A percentile compares a stretch with the other conserved stretches of the same genome.
phyloP scores from a whole-genome alignment of 768 basidiomycete species.

The Mycena rosella region DNA sequence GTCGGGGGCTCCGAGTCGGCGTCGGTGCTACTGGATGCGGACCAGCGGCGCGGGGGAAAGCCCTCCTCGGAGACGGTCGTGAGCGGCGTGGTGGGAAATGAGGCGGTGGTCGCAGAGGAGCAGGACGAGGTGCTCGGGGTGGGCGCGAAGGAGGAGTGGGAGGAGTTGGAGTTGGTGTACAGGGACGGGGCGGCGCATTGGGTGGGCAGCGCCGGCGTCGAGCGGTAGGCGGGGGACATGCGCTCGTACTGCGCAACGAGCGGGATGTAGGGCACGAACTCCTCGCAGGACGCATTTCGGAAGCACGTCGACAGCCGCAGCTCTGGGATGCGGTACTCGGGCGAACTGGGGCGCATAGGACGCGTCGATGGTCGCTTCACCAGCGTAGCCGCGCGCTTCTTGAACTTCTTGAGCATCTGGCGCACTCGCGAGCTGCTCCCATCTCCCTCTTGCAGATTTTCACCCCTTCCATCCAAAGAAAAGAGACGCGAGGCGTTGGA shows the following conservation, averaged over 20 bases:
- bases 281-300: background rate
- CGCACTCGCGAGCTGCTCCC: constrained; percentile 17
- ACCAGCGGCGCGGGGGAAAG: constrained; percentile 2
- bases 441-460: background rate
- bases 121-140: background rate
- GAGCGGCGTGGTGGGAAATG: constrained; percentile 8
- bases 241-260: constrained; percentile 27
- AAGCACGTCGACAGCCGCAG: background rate
- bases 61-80: constrained; percentile 10
- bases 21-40: constrained; percentile 3
- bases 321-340: constrained; percentile 23
- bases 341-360: constrained; percentile 6
- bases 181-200: too few relatives aligned
- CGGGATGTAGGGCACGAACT: constrained; percentile 25
- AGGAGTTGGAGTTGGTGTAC: background rate
- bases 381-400: constrained; percentile 17
- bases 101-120: constrained; percentile 4
- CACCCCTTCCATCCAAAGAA: background rate
- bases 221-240: background rate
- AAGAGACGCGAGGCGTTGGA: background rate
- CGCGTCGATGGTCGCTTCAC: constrained; percentile 15
- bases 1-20: background rate
- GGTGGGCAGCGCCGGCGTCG: constrained; percentile 7
- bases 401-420: constrained; percentile 17
- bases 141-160: background rate